Conservation (phyloP, 2,329 filamentous ascomycete genomes). For the Paracorniculantispora psalliotae region DNA sequence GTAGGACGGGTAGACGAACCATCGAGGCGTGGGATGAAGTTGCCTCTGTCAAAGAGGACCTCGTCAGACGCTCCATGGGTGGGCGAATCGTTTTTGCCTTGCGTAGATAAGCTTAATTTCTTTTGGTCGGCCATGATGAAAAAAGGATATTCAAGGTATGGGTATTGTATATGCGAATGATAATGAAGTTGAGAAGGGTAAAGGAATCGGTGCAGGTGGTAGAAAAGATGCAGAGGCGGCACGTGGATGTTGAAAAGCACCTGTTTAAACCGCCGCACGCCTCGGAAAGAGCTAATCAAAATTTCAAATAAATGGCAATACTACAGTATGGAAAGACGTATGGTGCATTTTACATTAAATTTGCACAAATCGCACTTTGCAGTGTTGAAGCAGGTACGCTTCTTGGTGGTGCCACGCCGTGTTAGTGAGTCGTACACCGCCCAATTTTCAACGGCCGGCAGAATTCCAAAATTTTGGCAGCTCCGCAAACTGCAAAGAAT, state of each 20-base stretch:
- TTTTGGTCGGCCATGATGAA: neutral
- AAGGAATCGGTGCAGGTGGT: neutral
- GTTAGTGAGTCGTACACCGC: conserved; percentile 9
- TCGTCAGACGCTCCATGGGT: conserved; percentile 4
- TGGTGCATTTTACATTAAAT: neutral
- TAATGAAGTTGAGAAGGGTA: neutral
- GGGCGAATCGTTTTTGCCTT: neutral
- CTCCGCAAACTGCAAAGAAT: neutral
- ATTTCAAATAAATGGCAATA: neutral
- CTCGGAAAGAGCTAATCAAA: neutral
- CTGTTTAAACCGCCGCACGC: neutral
- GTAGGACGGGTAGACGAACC: neutral
- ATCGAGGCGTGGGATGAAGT: conserved; percentile 1
- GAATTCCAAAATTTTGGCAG: conserved; percentile 13
- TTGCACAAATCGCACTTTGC: neutral
- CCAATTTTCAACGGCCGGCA: conserved; percentile 4
- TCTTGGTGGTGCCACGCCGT: neutral
- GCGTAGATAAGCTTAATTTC: neutral
- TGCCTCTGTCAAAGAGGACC: conserved; percentile 8
- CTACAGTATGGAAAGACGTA: neutral
- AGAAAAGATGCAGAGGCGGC: neutral
- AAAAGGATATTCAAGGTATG: neutral
- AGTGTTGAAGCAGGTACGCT: neutral
- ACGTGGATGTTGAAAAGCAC: neutral
- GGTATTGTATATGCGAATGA: neutral